Evolutionary conservation across 352 stramenopile species (phyloP).

Genomic region (Globisporangium lucens): DNA sequence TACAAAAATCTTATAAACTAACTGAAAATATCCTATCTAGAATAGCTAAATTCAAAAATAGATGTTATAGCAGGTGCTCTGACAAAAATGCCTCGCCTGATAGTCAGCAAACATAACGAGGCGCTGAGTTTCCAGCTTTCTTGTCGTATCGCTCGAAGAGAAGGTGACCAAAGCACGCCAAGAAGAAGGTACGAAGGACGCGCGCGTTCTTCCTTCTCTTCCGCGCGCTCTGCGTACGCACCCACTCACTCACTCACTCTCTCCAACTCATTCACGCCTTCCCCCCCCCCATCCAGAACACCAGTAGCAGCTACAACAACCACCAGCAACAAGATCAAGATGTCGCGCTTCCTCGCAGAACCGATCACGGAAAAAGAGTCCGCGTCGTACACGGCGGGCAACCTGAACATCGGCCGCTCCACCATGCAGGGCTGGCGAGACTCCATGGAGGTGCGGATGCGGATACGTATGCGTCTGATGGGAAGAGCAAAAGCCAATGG

Average conservation of each 20-base stretch:
- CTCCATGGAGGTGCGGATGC: slow-evolving; percentile 72
- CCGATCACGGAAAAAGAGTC: slow-evolving; percentile 77
- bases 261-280: not conserved
- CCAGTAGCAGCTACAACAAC: not conserved
- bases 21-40: too few species aligned
- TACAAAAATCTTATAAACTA: not conserved
- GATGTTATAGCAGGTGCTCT: too few species aligned
- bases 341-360: slow-evolving; percentile 85
- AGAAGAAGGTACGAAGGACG: not conserved
- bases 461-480: not conserved
- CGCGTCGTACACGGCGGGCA: slow-evolving; percentile 32
- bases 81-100: too few species aligned
- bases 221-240: not conserved
- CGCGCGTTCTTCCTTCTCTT: not conserved
- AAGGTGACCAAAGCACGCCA: not conserved
- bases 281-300: not conserved
- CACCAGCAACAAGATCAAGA: slow-evolving; percentile 19
- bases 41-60: too few species aligned
- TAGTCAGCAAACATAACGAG: too few species aligned
- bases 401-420: slow-evolving; percentile 61
- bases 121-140: not conserved
- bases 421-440: slow-evolving; percentile 86
- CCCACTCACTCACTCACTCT: not conserved
- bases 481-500: too few species aligned
- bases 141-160: not conserved